These are phyloP conservation scores for Xylariaceae sp. DNA, from an alignment of 2,329 filamentous ascomycete species.

Conservation along the genomic window DNA sequence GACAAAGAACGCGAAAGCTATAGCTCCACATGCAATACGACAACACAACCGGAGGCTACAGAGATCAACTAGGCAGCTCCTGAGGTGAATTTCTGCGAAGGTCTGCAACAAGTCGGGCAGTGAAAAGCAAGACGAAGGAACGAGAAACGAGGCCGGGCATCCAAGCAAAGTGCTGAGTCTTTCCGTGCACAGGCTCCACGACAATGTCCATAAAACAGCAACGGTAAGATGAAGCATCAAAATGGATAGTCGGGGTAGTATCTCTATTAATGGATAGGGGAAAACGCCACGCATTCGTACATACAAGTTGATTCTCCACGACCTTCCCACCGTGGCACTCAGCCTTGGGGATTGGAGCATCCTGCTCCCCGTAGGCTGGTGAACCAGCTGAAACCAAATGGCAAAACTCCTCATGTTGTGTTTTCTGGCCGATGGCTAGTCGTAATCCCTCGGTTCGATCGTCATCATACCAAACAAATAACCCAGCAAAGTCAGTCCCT, in stretches of 20 bases:
- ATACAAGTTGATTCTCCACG: conserved; percentile 32
- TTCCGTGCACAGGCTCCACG: not conserved
- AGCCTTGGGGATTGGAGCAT: conserved; percentile 21
- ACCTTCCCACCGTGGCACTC: conserved; percentile 12
- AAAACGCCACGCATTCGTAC: conserved; percentile 45
- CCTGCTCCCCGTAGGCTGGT: conserved; percentile 29
- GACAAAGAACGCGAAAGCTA: no score
- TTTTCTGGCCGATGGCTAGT: conserved; percentile 11
- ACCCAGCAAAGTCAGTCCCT: conserved; percentile 18
- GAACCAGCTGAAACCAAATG: conserved; percentile 25
- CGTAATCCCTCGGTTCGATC: conserved; percentile 30
- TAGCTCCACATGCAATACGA: no score
- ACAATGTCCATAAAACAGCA: not conserved
- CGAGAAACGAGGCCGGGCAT: no score
- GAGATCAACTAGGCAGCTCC: no score
- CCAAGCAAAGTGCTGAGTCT: no score
- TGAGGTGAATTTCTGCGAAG: no score
- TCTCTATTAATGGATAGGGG: conserved; percentile 39
- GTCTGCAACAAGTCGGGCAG: no score
- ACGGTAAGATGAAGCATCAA: not conserved
- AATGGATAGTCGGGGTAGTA: conserved; percentile 28
- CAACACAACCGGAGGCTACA: no score
- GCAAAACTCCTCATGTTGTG: conserved; percentile 17
- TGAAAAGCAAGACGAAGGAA: no score
- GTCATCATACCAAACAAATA: conserved; percentile 31